Base-by-base conservation (phyloP, 2,329 filamentous ascomycete species). In the Aspergillus sp. region DNA sequence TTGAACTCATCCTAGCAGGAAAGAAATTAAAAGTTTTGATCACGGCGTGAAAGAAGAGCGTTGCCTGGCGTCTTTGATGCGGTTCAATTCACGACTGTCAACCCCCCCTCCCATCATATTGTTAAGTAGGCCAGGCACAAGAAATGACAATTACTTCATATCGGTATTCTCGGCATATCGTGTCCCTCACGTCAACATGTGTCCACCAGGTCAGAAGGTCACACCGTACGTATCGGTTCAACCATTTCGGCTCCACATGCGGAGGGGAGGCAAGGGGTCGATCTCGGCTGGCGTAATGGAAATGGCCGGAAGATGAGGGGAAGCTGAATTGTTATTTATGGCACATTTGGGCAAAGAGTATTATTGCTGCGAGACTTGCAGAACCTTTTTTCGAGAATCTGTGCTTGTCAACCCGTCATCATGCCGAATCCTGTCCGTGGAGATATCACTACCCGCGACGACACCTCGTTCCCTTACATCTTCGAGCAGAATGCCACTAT, bases 401-500 rank as follows among this genome's bases (percentile, higher is more conserved):
- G 19, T 19, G 19, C 19, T 19, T 19, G 19, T 19, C 19, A 19
- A 19, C 19, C 19, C 19, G 19, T 6, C 44, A 52, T 41, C 39
- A 61, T 61, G 58, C 54, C 58, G 27, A 60, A 60, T 42, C 47
- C 51, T 36, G 47, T 57, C 41, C 38, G 65, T 54, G 42, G 58
- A 50, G 43, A 66, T 53, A 39, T 66, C 54, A 31, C 67, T 60
- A 42, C 65, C 53, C 26, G 51, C 46, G 49, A 68, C 53, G 48
- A 64, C 33, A 53, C 61, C 27, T 60, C 62, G 4, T 66, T 64
- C 39, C 48, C 59, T 6, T 78, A 78, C 59, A 65, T 79, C 42
- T 74, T 68, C 51, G 72, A 76, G 46, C 62, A 76, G 48, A 74
- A 77, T 62, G 71, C 69, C 5, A 67, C 66, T 0, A 68, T 78